A percentile compares a stretch with the other conserved stretches of the same genome.
Conservation (phyloP, 495 filamentous ascomycete genomes). For the Xylaria scruposa region DNA sequence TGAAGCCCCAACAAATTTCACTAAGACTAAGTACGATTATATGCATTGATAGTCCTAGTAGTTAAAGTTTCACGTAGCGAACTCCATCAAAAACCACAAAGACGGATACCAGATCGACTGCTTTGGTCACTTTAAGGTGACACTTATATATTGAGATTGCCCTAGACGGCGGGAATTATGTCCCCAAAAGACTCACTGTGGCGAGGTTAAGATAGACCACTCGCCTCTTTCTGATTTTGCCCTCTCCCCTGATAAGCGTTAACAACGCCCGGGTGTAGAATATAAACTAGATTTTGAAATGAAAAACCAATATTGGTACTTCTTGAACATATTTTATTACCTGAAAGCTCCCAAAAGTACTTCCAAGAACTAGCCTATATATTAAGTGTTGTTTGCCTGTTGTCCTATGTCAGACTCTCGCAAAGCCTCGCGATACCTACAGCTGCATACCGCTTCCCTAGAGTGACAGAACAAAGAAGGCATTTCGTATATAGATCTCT, state of each 20-base stretch:
- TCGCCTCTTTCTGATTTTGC: not conserved
- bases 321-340: not conserved
- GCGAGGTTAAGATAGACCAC: not conserved
- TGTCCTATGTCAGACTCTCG: too few relatives aligned
- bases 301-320: not conserved
- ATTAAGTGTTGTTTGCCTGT: not conserved
- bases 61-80: not conserved
- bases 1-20: not conserved
- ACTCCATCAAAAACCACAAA: not conserved
- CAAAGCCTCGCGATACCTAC: too few relatives aligned
- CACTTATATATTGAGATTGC: not conserved
- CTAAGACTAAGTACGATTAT: not conserved
- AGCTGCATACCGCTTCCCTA: too few relatives aligned
- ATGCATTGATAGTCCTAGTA: not conserved
- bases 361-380: not conserved
- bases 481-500: too few relatives aligned
- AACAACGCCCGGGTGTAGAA: not conserved
- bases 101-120: not conserved
- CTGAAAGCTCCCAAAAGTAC: not conserved
- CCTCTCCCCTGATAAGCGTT: too few relatives aligned
- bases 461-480: too few relatives aligned
- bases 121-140: not conserved
- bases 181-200: not conserved
- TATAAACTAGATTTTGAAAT: not conserved
- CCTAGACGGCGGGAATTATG: not conserved